Base-by-base conservation (phyloP, 106 monocot species). In the Dendrobium nobile region DNA sequence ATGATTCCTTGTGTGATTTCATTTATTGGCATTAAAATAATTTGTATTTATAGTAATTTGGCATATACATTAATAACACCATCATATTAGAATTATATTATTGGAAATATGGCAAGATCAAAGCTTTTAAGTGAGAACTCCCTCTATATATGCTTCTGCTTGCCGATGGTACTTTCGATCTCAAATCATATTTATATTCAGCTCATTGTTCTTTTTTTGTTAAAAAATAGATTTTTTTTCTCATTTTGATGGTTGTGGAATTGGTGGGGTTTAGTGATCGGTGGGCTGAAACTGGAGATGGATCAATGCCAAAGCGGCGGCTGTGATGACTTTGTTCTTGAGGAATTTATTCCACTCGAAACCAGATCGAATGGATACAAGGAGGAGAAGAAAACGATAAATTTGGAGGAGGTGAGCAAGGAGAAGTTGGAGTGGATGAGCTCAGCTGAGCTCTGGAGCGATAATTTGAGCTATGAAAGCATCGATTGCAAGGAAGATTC, bases 301-400 rank as follows among this genome's bases (percentile, higher is more conserved):
- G 79, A 88, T 64, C 73, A 82, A 79, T 86, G 87, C 70, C 78
- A 82, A 80, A 75, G 58, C 4, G 77, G 54, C 44, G 74, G 67
- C 40, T 7, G 8, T 64, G 64, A 64, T 64, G 64, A n/a, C 7
- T 47, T 33, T 19, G 87, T 75, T 40, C 45, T 84, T 20, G 87
- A 88, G 73, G 85, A 92, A 79, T 87, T 87, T 86, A 85, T 90
- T 79, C 86, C 90, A 26, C 51, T 82, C 6, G 85, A 88, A 51
- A 80, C 82, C 28, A 87, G 81, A 77, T 59, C 75, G 24, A 83
- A 84, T 26, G 91, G 85, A 22, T 83, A 85, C 6, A 55, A 64
- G 58, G 79, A 80, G 54, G 73, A 22, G 44, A 83, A 82, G 42
- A 82, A 72, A 45, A 80, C 19, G 78, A 72, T 75, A 47, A 85